Evolutionary conservation across 2,329 filamentous ascomycete species (phyloP), one percentile per base, ranked within the genome.

Genomic region (Ophiostoma novo-ulmi): DNA sequence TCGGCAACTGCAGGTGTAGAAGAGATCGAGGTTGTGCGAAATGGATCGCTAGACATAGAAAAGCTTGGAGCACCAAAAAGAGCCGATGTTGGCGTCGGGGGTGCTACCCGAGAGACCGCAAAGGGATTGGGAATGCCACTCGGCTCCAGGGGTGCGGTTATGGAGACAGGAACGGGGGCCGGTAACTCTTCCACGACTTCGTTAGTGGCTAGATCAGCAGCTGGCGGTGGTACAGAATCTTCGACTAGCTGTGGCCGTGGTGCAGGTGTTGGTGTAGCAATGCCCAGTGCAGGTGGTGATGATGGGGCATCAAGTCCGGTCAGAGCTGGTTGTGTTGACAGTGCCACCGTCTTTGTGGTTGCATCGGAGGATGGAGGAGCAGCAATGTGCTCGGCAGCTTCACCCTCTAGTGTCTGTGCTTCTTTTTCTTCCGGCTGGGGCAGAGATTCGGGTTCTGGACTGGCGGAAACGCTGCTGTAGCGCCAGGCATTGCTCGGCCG

Each of bases 401-500:
- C 67, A 4, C 8, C 58, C 8, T 69, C 41, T 8, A 8, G n/a
- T n/a, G 72, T 55, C 5, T 67, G 67, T 11, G 73, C 71, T 1
- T 69, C 66, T 5, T 72, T 72, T 1, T 66, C 71, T 69, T 75
- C 73, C 0, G 72, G 70, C 55, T 84, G 80, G 44, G 82, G 84
- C 75, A 90, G 86, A 2, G 91, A 91, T 48, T 84, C 80, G 44
- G 83, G 84, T 76, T 89, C 86, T 3, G 92, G 91, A 69, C 89
- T 94, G 8, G 88, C 88, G 0, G 91, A 90, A 70, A 87, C 85
- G 76, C 89, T 91, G 31, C 84, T 84, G 75, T 94, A 91, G 73
- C 86, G 89, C 94, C 94, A 97, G 38, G 87, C 83, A 39, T 83
- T 85, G 75, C 88, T 89, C 69, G 87, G 83, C 72, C 89, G 83